Base-by-base conservation (phyloP, 257 asterid genomes). In the Jacaranda copaia region DNA sequence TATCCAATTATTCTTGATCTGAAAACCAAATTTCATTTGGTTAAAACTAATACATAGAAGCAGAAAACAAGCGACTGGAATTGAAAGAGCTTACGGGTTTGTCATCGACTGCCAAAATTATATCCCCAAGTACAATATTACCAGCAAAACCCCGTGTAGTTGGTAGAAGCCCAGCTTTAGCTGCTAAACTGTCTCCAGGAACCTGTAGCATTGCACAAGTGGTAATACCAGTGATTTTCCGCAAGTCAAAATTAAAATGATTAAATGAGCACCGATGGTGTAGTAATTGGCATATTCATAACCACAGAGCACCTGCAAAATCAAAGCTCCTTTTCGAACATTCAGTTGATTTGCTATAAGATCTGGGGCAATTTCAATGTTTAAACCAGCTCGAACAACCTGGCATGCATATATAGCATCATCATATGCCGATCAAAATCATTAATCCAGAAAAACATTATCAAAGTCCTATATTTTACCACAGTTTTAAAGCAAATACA, bases 131-230 rank as follows among this genome's bases (percentile, higher is more conserved):
- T 16, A 92, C 82, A 55, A 93, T 92, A 40, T 89, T 93, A 65
- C 98, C 98, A 77, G 97, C 96, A 69, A 93, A 92, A 69, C 98
- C 98, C 86, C 98, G 87, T 61, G 93, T 85, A 5, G 96, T 92
- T 15, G 97, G 96, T 76, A 74, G 57, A 77, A 93, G 87, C 55
- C 98, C 96, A 1, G 86, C 96, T 84, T 84, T 92, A 52, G 94
- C 93, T 38, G 97, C 97, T 75, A 80, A 55, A 79, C 99, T 91
- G 72, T 90, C 88, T 64, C 64, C 80, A 39, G 99, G 96, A 39
- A 95, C 97, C 99, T 93, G 73, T 20, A 55, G 6, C 64, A 74
- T 72, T 36, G 81, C 68, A 56, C 6, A 71, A 16, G 32, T 19
- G 14, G 64, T 56, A 52, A 39, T 7, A 4, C 16, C 19, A 68